A percentile compares a stretch with the other conserved stretches of the same genome.
Conservation (phyloP, 2,329 filamentous ascomycete species). For the Scedosporium minutisporum region DNA sequence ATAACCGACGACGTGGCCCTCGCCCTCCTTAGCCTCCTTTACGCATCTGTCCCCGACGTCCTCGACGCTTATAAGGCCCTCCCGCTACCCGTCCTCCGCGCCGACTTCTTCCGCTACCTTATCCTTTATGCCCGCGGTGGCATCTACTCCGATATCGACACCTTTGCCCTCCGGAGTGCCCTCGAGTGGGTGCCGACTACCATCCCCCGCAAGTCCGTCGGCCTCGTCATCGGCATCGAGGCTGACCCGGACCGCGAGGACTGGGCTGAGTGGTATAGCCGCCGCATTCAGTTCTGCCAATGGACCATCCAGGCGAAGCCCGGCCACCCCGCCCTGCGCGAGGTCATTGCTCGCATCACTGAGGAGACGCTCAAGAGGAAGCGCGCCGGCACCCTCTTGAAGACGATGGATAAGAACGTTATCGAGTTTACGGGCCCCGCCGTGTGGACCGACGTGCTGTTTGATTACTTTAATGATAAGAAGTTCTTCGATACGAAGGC, state of each 20-base stretch:
- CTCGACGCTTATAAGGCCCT: conserved; percentile 66
- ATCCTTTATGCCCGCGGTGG: conserved; percentile 53
- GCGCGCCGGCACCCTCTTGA: conserved; percentile 51
- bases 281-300: conserved; percentile 95
- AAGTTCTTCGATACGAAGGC: conserved; percentile 68
- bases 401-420: conserved; percentile 56
- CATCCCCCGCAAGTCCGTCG: conserved; percentile 68
- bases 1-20: conserved; percentile 83
- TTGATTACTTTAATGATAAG: conserved; percentile 87
- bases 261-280: conserved; percentile 93
- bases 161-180: conserved; percentile 71
- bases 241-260: conserved; percentile 88
- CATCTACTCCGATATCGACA: conserved; percentile 88
- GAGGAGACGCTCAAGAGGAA: conserved; percentile 70
- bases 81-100: conserved; percentile 66
- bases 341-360: conserved; percentile 80
- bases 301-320: conserved; percentile 98
- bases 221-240: conserved; percentile 88
- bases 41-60: conserved; percentile 71
- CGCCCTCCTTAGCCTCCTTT: conserved; percentile 75
- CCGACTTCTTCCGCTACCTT: conserved; percentile 70
- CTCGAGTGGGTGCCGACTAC: conserved; percentile 76
- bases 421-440: conserved; percentile 93
- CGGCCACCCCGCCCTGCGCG: conserved; percentile 82
- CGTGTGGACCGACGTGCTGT: conserved; percentile 86